Base-by-base conservation (phyloP, 1,284 basidiomycete species). In the Leucoagaricus sp. region DNA sequence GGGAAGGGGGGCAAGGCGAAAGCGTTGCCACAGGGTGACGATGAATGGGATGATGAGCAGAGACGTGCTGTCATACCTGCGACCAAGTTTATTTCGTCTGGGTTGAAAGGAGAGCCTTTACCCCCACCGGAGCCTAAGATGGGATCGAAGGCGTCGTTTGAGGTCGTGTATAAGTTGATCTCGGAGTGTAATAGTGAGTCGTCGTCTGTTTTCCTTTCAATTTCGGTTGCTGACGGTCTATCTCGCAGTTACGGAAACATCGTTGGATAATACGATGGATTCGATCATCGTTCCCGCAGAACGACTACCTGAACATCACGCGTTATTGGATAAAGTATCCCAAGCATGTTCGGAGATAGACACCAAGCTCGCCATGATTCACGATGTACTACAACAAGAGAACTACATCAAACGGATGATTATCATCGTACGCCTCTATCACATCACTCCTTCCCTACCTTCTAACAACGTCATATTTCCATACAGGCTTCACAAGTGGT, bases 331-430 rank as follows among this genome's bases (percentile, higher is more conserved):
- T 28, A 57, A 57, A 31, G 55, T 57, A 4, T 57, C 55, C 7
- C 55, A 57, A 13, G 55, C 55, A 17, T 57, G 55, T 40, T 41
- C 55, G 10, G 55, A 57, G 25, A 57, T 57, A 38, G 55, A 57
- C 31, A 51, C 49, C n/a, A 57, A 57, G 21, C 55, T 57, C 23
- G 55, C 55, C 4, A 57, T 57, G 55, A 57, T 57, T 46, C 55
- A 57, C 26, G 55, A 57, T 44, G 55, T 57, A n/a, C 42, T 57
- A 47, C 55, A 57, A 19, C 41, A 57, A 26, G 55, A 57, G 33
- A 51, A 45, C 42, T 57, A 57, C 41, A 51, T 57, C 33, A 51
- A 57, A 44, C 41, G 49, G 49, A 57, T 57, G 55, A 57, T 57
- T n/a, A 57, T 57, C 28, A 57, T 51, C 31, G 55, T 51, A 26